These are phyloP conservation scores for Grifola frondosa DNA, from an alignment of 1,284 basidiomycete species.

Conservation along the genomic window DNA sequence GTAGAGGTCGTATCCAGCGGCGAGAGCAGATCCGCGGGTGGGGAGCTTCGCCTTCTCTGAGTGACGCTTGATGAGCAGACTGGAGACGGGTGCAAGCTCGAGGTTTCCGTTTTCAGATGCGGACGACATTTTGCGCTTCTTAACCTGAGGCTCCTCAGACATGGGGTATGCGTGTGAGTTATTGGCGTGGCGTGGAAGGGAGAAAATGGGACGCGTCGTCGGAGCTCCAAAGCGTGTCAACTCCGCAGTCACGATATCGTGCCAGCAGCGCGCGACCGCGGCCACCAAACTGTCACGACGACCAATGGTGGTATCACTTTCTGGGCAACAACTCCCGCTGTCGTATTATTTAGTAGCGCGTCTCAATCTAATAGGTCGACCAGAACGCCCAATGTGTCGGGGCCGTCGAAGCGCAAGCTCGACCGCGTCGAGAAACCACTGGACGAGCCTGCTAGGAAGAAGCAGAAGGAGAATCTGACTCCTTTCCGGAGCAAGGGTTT, in stretches of 20 bases:
- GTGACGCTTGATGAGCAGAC: slow-evolving; percentile 83
- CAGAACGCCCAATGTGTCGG: not conserved
- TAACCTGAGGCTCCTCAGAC: slow-evolving; percentile 40
- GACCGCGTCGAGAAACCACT: not conserved
- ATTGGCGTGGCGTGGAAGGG: slow-evolving; percentile 3
- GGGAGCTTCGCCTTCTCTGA: slow-evolving; percentile 84
- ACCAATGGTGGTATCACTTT: slow-evolving; percentile 13
- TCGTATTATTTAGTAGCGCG: slow-evolving; percentile 17
- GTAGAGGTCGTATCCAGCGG: slow-evolving; percentile 96
- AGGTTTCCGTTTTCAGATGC: slow-evolving; percentile 27
- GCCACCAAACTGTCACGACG: slow-evolving; percentile 7
- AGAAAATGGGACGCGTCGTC: slow-evolving; percentile 19
- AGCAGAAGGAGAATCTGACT: slow-evolving; percentile 15
- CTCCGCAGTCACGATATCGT: too few relatives aligned
- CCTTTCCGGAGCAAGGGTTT: not conserved
- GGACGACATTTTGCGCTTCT: slow-evolving; percentile 60
- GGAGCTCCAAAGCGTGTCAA: slow-evolving; percentile 27
- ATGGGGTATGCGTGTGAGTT: slow-evolving; percentile 10
- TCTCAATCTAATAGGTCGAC: slow-evolving; percentile 6
- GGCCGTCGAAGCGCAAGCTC: slow-evolving; percentile 10
- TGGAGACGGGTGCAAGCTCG: slow-evolving; percentile 40
- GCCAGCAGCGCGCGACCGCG: too few relatives aligned
- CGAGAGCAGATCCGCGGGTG: slow-evolving; percentile 80
- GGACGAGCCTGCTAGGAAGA: slow-evolving; percentile 12
- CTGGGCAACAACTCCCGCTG: slow-evolving; percentile 23